Conservation (phyloP, 495 filamentous ascomycete species). For the Corynascus novoguineensis region DNA sequence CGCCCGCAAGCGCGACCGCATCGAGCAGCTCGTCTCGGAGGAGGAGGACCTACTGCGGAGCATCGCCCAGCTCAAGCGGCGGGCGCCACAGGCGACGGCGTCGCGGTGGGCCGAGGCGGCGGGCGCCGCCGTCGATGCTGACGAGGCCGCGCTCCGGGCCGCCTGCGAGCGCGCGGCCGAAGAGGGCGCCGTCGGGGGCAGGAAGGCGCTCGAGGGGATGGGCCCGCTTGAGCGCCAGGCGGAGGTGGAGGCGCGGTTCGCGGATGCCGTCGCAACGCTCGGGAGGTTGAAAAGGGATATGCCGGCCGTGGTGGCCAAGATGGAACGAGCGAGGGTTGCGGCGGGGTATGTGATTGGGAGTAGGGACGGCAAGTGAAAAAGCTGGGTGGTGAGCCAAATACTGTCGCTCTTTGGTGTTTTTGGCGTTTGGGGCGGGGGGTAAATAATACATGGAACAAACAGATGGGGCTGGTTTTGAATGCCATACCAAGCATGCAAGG, state of each 20-base stretch:
- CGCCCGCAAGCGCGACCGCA: slow-evolving; percentile 57
- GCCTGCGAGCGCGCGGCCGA: slow-evolving; percentile 17
- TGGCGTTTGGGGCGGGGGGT: not conserved
- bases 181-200: slow-evolving; percentile 23
- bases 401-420: not conserved
- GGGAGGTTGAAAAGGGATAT: slow-evolving; percentile 53
- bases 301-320: slow-evolving; percentile 66
- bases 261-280: slow-evolving; percentile 48
- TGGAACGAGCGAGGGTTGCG: slow-evolving; percentile 69
- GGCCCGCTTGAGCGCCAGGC: slow-evolving; percentile 42
- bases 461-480: not conserved
- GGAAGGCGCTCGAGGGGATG: slow-evolving; percentile 21
- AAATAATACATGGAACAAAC: not conserved
- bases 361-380: slow-evolving; percentile 30
- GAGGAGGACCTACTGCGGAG: slow-evolving; percentile 68
- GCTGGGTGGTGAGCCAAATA: too few relatives aligned
- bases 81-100: slow-evolving; percentile 58
- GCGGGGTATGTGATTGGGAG: slow-evolving; percentile 52
- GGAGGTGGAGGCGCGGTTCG: slow-evolving; percentile 47
- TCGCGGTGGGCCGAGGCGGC: slow-evolving; percentile 48
- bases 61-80: slow-evolving; percentile 66
- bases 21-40: slow-evolving; percentile 61
- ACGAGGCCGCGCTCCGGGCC: slow-evolving; percentile 44
- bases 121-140: slow-evolving; percentile 35
- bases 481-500: slow-evolving; percentile 4